Base-by-base conservation (phyloP, 2,329 filamentous ascomycete species). In the Penicillium hordei region DNA sequence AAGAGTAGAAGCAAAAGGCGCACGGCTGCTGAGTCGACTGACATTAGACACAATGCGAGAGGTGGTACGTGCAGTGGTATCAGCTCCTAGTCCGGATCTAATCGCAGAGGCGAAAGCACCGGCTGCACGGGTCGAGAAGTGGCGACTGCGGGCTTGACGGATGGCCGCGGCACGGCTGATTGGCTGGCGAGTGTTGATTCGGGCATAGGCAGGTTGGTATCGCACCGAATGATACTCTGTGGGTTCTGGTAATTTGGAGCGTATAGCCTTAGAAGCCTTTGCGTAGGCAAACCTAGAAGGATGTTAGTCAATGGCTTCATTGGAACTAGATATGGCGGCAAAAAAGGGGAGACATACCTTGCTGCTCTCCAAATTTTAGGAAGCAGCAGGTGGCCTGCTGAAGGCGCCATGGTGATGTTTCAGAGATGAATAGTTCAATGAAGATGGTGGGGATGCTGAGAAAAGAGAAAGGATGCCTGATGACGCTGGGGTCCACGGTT, bases 1-100 rank as follows among this genome's bases (percentile, higher is more conserved):
- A 36, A 99, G 85, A 1, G 93, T 89, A 50, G 87, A 91, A 4
- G 92, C 89, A 73, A 97, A 97, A 0, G 93, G 93, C 31, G 92
- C 87, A 50, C 90, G 86, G 29, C 87, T 86, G 17, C 90, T 86
- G 58, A 89, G 83, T 60, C 86, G 84, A 33, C 80, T 82, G 55
- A 89, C 78, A 21, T 82, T 81, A 19, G 78, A 75, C 25, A 80
- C 81, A 54, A 86, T 80, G 5, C 79, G 78, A 27, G 86, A 87
- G 55, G 79, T 80, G 34, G 83, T 83, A 50, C 83, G 83, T 1
- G 80, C 77, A 27, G 82, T 72, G 46, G 81, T 79, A 49, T 83
- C 79, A 40, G 79, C 79, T 68, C 74, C 78, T 57, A 68, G 66
- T 58, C 65, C 76, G 55, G 67, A 58, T 31, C 75, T 72, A 51